Percentiles rank a stretch among this genome's conserved stretches.
Evolutionary conservation across 192 early-diverging fungal species (phyloP).

Genomic region (Geranomyces variabilis): DNA sequence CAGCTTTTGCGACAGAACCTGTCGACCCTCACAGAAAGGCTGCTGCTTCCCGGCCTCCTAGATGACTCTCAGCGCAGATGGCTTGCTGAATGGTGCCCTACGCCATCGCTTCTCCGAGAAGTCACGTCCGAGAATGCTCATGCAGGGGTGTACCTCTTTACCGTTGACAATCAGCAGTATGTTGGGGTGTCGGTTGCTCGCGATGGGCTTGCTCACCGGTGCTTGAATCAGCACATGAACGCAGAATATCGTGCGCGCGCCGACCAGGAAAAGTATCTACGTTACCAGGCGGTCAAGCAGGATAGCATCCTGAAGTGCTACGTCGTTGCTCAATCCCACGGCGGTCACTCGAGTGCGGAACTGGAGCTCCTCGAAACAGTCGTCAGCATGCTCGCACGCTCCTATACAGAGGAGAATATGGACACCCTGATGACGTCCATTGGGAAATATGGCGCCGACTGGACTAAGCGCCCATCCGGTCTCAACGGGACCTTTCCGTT

Average conservation of each 20-base stretch:
- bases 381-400: no score
- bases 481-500: constrained; percentile 5
- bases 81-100: constrained; percentile 11
- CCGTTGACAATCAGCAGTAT: constrained; percentile 8
- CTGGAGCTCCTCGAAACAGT: no score
- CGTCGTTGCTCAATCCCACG: no score
- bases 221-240: no score
- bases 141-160: not conserved
- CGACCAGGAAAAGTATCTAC: no score
- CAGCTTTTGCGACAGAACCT: not conserved
- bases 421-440: not conserved
- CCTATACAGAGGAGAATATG: constrained; percentile 1
- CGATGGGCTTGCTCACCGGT: no score
- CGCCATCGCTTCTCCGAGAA: constrained; percentile 8
- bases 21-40: not conserved
- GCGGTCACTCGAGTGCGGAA: no score
- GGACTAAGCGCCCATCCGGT: not conserved
- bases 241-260: no score
- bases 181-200: not conserved
- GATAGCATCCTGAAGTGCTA: no score
- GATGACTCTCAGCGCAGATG: constrained; percentile 5
- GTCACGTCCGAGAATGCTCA: not conserved
- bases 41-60: not conserved
- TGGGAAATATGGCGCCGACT: not conserved
- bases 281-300: no score